Evolutionary conservation across 306 rosid species (phyloP).

Genomic region (Sophora flavescens): DNA sequence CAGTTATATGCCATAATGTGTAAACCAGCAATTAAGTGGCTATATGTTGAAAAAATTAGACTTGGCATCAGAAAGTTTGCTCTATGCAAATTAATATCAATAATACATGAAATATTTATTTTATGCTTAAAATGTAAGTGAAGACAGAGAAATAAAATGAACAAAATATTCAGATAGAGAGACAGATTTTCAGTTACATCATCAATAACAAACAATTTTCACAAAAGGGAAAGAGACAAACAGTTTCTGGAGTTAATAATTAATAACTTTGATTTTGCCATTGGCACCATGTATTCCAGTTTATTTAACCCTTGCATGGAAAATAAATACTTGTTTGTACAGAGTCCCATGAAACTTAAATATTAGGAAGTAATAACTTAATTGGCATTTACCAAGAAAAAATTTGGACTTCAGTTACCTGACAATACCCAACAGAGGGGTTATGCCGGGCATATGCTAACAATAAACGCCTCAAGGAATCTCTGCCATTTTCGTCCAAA

Average conservation of each 20-base stretch:
- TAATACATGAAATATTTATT: constrained; percentile 22
- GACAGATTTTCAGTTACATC: neutral
- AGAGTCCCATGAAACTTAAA: constrained; percentile 35
- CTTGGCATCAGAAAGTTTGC: neutral
- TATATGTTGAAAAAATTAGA: constrained; percentile 12
- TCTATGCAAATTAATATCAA: constrained; percentile 25
- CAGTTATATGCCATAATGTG: constrained; percentile 23
- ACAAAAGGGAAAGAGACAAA: constrained; percentile 7
- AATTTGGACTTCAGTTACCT: constrained; percentile 63
- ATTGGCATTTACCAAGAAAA: constrained; percentile 39
- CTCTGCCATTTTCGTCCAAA: constrained; percentile 83
- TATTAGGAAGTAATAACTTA: constrained; percentile 29
- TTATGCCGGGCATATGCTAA: constrained; percentile 93
- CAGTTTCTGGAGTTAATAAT: constrained; percentile 9
- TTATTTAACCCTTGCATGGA: constrained; percentile 34
- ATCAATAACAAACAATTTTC: constrained; percentile 18
- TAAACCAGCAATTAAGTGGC: neutral
- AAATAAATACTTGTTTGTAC: constrained; percentile 35
- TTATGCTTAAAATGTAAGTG: neutral
- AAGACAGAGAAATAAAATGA: constrained; percentile 19
- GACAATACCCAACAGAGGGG: constrained; percentile 95
- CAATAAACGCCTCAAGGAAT: constrained; percentile 90
- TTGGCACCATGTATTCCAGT: constrained; percentile 36
- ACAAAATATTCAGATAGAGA: neutral
- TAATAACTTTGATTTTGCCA: constrained; percentile 18